Base-by-base conservation (phyloP, 495 filamentous ascomycete species). In the Antarctomyces pellizariae region DNA sequence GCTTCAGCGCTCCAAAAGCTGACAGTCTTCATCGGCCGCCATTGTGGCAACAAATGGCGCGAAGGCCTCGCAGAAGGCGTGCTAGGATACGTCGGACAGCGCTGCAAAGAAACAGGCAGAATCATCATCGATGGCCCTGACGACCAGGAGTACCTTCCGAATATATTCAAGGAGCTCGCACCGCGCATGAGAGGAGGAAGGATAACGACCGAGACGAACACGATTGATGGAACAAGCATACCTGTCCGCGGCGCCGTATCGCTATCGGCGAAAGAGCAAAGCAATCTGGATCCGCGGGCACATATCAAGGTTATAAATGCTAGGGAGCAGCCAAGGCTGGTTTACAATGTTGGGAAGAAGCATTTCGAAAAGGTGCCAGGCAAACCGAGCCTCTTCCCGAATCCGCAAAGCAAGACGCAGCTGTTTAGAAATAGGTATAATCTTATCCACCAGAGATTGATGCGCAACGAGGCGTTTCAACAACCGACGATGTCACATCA, bases 21-120 rank as follows among this genome's bases (percentile, higher is more conserved):
- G 13, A 82, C 89, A 7, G 59, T 63, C 0, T 95, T 95, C 42
- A 73, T 95, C 19, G 86, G 86, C 7, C 74, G 72, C 26, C 72
- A 91, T 45, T 97, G 86, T 44, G 86, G 86, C 24, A 75, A 80
- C 19, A 82, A 72, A 68, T 97, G 86, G 86, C 64, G 86, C 35
- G 80, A 95, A 52, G 86, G 86, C 0, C 53, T 92, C 6, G 86
- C 82, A 3, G 86, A 97, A 43, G 73, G 70, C 39, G 75, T 92
- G 4, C 51, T 95, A 11, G 89, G 95, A 37, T 84, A 95, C 46
- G 68, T 80, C 8, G 80, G 89, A 0, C 71, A 71, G 45, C 62
- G 57, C 31, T 97, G 86, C 89, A 92, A 84, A 50, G 75, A 71
- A 32, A 64, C 60, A 45, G 76, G 77, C 3, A 74, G 74, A 12